Conservation (phyloP, 169 alveolate genomes). For the Miamiensis avidus region DNA sequence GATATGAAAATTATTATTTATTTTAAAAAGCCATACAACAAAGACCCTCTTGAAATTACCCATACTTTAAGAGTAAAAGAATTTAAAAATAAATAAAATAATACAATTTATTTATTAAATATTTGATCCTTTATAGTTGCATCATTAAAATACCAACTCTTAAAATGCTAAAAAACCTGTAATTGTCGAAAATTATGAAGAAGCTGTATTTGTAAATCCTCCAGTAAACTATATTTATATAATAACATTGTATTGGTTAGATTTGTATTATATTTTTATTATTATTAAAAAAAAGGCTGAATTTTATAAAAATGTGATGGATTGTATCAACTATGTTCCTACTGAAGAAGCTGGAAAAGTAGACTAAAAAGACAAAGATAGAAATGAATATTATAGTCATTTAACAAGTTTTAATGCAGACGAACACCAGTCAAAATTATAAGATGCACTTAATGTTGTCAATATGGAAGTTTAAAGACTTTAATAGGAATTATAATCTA, state of each 20-base stretch:
- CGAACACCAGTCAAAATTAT: background rate
- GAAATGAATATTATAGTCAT: background rate
- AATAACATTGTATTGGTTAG: no score
- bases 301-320: background rate
- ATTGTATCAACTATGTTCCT: background rate
- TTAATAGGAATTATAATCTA: no score
- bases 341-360: background rate
- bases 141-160: background rate
- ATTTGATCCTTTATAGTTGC: background rate
- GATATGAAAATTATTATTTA: background rate
- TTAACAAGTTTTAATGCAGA: background rate
- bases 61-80: background rate
- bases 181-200: background rate
- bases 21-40: background rate
- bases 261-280: no score
- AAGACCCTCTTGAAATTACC: background rate
- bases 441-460: background rate
- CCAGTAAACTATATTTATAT: background rate
- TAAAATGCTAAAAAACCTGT: background rate
- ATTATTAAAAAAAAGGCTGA: background rate
- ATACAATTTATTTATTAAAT: no score
- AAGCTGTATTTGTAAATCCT: background rate
- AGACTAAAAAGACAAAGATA: background rate
- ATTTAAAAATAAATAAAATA: no score
- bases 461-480: background rate